Percentiles rank a stretch among this genome's conserved stretches.
Conservation (phyloP, 345 rosid genomes). For the Gossypium raimondii region DNA sequence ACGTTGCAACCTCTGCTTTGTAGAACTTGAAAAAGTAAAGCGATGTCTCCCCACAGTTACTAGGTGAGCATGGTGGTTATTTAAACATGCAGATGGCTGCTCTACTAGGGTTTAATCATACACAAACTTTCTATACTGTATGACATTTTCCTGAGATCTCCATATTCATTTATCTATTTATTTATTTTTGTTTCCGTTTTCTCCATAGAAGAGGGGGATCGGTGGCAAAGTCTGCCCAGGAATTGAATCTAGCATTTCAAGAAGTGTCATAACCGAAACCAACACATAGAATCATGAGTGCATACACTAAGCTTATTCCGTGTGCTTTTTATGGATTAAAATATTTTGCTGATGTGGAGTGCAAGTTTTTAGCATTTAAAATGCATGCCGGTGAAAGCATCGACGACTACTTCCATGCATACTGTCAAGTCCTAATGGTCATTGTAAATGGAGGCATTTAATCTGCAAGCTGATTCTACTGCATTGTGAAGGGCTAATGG, state of each 20-base stretch:
- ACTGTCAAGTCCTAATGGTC: slow-evolving; percentile 11
- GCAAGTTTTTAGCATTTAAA: slow-evolving; percentile 1
- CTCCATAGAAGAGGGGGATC: slow-evolving; percentile 75
- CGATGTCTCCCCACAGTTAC: slow-evolving; percentile 49
- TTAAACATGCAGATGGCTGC: neutral
- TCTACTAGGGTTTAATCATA: slow-evolving; percentile 1
- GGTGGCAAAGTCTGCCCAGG: slow-evolving; percentile 79
- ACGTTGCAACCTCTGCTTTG: slow-evolving; percentile 75
- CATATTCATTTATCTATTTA: neutral
- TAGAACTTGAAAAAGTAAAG: slow-evolving; percentile 90
- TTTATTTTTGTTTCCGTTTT: neutral
- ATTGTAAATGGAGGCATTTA: slow-evolving; percentile 32
- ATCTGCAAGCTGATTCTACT: slow-evolving; percentile 25
- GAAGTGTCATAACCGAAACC: slow-evolving; percentile 45
- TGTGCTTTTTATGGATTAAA: slow-evolving; percentile 12
- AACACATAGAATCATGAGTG: slow-evolving; percentile 15
- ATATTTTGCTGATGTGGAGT: slow-evolving; percentile 4
- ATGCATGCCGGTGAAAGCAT: neutral
- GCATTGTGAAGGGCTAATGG: slow-evolving; percentile 7
- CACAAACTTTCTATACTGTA: slow-evolving; percentile 1
- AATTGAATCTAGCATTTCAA: slow-evolving; percentile 78
- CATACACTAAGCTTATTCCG: slow-evolving; percentile 17
- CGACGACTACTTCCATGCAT: slow-evolving; percentile 3
- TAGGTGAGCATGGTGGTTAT: slow-evolving; percentile 32
- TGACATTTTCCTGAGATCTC: neutral